phyloP scores from a whole-genome alignment of 495 filamentous ascomycete genomes.

The Xeromyces bisporus region DNA sequence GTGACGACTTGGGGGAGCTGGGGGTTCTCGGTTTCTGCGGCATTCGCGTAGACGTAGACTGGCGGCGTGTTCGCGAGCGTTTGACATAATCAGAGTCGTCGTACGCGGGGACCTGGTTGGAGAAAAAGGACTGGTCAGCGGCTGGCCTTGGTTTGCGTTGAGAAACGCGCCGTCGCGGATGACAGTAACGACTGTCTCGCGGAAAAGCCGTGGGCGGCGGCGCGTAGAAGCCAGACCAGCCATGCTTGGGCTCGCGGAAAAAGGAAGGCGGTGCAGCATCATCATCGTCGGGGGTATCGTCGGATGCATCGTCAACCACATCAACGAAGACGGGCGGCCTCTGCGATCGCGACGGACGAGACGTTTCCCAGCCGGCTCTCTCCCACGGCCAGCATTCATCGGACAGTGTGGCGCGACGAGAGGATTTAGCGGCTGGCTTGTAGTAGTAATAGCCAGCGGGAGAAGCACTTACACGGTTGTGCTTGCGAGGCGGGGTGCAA shows the following conservation, averaged over 20 bases:
- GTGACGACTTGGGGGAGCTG: conserved; percentile 29
- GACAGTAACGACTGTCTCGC: conserved; percentile 1
- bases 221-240: conserved; percentile 9
- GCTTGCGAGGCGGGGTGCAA: conserved; percentile 32
- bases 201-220: conserved; percentile 6
- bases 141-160: conserved; percentile 31
- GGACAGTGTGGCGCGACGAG: conserved; percentile 22
- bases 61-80: conserved; percentile 27
- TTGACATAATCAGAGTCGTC: conserved; percentile 29
- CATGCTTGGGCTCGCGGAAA: conserved; percentile 13
- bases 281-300: conserved; percentile 8
- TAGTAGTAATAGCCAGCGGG: conserved; percentile 21
- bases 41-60: conserved; percentile 33
- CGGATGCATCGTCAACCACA: conserved; percentile 38
- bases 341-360: conserved; percentile 27
- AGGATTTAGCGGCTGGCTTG: conserved; percentile 15
- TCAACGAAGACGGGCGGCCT: conserved; percentile 36
- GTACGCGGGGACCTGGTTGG: conserved; percentile 29
- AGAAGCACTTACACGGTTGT: conserved; percentile 43
- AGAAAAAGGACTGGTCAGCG: conserved; percentile 38
- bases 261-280: conserved; percentile 15
- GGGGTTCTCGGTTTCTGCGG: conserved; percentile 29
- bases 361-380: conserved; percentile 21
- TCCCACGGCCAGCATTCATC: conserved; percentile 23
- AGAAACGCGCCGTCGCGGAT: conserved; percentile 9